phyloP scores from a whole-genome alignment of 306 rosid genomes.

The Neltuma alba region DNA sequence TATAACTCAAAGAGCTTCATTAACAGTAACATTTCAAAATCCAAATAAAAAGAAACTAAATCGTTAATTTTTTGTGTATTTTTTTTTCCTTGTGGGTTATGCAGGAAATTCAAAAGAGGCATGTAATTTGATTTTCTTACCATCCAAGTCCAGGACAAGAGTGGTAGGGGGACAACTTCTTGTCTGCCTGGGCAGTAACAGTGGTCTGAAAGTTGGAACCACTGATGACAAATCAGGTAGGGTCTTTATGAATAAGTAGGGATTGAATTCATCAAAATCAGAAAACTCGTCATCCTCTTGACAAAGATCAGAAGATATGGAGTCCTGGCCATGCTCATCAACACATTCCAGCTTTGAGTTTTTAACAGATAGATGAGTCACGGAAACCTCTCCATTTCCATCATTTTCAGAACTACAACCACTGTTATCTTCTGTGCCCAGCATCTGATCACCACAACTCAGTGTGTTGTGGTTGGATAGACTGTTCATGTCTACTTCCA shows the following conservation, averaged over 20 bases:
- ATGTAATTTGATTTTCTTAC: slow-evolving; percentile 50
- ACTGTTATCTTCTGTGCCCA: slow-evolving; percentile 42
- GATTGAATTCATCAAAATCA: slow-evolving; percentile 90
- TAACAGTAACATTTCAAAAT: not conserved
- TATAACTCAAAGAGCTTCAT: not conserved
- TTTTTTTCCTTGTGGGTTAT: not conserved
- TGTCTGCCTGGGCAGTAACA: slow-evolving; percentile 94
- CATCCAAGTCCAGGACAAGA: slow-evolving; percentile 97
- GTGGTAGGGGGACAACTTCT: slow-evolving; percentile 96
- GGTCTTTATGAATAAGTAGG: slow-evolving; percentile 91
- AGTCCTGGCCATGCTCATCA: slow-evolving; percentile 86
- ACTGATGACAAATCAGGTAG: slow-evolving; percentile 85
- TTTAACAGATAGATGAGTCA: slow-evolving; percentile 81
- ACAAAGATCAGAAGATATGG: slow-evolving; percentile 74
- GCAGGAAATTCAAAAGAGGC: slow-evolving; percentile 14
- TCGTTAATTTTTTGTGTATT: not conserved
- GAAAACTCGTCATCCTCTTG: slow-evolving; percentile 77
- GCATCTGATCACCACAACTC: slow-evolving; percentile 32
- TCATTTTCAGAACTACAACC: slow-evolving; percentile 64
- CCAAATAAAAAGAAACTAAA: not conserved
- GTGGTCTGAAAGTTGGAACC: slow-evolving; percentile 88
- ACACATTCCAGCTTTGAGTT: slow-evolving; percentile 91
- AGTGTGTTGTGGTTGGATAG: slow-evolving; percentile 23
- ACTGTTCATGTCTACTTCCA: slow-evolving; percentile 43
- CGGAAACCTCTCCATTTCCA: slow-evolving; percentile 72